Percentiles rank a stretch among this genome's conserved stretches.
These are phyloP conservation scores for Leccinum idahoense DNA, from an alignment of 1,284 basidiomycete species.

Conservation along the genomic window DNA sequence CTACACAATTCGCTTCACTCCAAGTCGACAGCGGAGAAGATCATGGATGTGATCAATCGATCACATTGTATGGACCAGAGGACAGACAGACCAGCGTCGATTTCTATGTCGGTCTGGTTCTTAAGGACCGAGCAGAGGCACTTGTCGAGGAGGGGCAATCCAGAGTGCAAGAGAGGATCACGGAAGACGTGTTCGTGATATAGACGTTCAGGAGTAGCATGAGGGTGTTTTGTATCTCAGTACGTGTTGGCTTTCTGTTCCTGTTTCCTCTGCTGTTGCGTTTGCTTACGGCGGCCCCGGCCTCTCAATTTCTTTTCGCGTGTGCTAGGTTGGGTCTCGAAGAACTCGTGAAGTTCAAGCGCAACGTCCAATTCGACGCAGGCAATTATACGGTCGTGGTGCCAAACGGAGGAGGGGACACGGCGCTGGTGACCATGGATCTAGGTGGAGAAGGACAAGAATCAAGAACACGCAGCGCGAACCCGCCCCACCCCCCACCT, in stretches of 20 bases:
- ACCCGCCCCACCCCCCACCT: slow-evolving; percentile 20
- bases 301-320: background rate
- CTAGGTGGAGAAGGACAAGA: slow-evolving; percentile 90
- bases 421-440: slow-evolving; percentile 68
- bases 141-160: slow-evolving; percentile 17
- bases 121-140: slow-evolving; percentile 67
- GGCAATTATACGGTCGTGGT: slow-evolving; percentile 86
- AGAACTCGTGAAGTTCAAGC: slow-evolving; percentile 90
- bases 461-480: slow-evolving; percentile 75
- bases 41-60: slow-evolving; percentile 85
- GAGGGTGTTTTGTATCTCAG: slow-evolving; percentile 91
- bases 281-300: slow-evolving; percentile 1
- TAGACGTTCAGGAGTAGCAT: slow-evolving; percentile 92
- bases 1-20: slow-evolving; percentile 87
- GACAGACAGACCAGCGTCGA: slow-evolving; percentile 95
- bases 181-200: slow-evolving; percentile 93
- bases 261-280: background rate
- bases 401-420: slow-evolving; percentile 32
- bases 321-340: slow-evolving; percentile 81
- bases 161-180: slow-evolving; percentile 35
- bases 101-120: slow-evolving; percentile 93
- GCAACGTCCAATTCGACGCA: slow-evolving; percentile 84
- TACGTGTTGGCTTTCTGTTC: slow-evolving; percentile 38
- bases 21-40: slow-evolving; percentile 83
- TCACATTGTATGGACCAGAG: slow-evolving; percentile 95